Evolutionary conservation across 352 stramenopile species (phyloP), one percentile per base, ranked within the genome.

Genomic region (Pythium aquatile): DNA sequence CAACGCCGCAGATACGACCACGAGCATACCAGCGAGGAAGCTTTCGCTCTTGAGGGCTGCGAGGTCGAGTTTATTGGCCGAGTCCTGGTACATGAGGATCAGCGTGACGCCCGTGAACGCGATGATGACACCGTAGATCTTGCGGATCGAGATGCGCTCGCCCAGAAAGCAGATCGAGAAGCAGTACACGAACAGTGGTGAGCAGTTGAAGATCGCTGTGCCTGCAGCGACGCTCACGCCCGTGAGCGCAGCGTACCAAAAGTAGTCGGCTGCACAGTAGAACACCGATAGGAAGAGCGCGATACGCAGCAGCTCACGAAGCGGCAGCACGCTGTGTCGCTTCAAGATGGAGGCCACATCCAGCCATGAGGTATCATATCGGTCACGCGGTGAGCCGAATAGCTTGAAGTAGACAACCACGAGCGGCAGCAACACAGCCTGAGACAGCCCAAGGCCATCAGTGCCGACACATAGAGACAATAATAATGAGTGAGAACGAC

Each of bases 161-260:
- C 72, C 61, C 42, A 88, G 51, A 1, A 85, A 75, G 62, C 77
- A 88, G 44, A 88, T 75, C 8, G 79, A 88, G 58, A 88, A 88
- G 65, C 74, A 85, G 71, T 85, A 88, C 6, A 88, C 79, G 58
- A 88, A 87, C 11, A 88, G 67, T 32, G 79, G 79, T 16, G 77
- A 79, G 57, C 69, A 76, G 59, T 85, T 88, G 76, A 83, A 86
- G 59, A 88, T 83, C 10, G 77, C 76, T 0, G 73, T 85, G 17
- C 76, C 75, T 1, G 74, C 70, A 8, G 72, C 70, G 10, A 87
- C 77, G 42, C 68, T 87, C 59, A 87, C 62, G 60, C 69, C 72
- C 24, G 70, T 55, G 4, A 88, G 60, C 29, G 79, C 69, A 0
- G 74, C 70, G 63, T 78, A 88, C 79, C 77, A 87, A 60, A 88